Conservation (phyloP, 345 rosid genomes). For the Euphorbia pulcherrima region DNA sequence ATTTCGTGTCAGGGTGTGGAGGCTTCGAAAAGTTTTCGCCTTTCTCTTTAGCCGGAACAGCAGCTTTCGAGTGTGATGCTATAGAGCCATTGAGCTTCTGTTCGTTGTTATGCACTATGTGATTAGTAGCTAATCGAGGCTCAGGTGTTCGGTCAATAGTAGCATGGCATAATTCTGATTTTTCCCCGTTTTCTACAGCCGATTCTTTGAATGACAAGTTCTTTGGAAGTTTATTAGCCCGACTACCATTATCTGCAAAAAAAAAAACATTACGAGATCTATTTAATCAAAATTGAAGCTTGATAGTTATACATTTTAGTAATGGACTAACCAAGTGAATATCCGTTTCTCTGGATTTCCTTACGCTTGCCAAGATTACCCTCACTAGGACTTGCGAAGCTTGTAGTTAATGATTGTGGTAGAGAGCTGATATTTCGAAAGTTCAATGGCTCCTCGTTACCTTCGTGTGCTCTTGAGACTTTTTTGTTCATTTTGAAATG, state of each 20-base stretch:
- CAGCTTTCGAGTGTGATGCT: neutral
- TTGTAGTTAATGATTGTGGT: slow-evolving; percentile 13
- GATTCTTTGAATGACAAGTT: neutral
- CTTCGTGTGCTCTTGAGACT: slow-evolving; percentile 14
- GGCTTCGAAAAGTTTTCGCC: slow-evolving; percentile 41
- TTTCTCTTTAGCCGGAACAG: slow-evolving; percentile 28
- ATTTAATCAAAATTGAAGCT: neutral
- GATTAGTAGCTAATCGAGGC: slow-evolving; percentile 12
- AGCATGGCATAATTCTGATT: slow-evolving; percentile 17
- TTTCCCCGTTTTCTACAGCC: slow-evolving; percentile 18
- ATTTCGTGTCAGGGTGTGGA: slow-evolving; percentile 70
- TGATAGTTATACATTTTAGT: slow-evolving; percentile 21
- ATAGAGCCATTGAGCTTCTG: slow-evolving; percentile 18
- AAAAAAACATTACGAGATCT: slow-evolving; percentile 1
- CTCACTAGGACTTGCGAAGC: slow-evolving; percentile 17
- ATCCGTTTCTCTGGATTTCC: slow-evolving; percentile 26
- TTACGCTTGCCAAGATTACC: slow-evolving; percentile 27
- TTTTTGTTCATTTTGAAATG: slow-evolving; percentile 32
- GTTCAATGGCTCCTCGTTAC: slow-evolving; percentile 18
- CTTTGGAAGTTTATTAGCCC: slow-evolving; percentile 15
- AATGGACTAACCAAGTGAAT: slow-evolving; percentile 33
- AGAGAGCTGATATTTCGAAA: slow-evolving; percentile 22
- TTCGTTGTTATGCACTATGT: slow-evolving; percentile 5
- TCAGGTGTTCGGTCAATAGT: neutral
- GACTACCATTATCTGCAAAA: slow-evolving; percentile 19